Conservation (phyloP, 345 rosid genomes). For the Toxicodendron radicans region DNA sequence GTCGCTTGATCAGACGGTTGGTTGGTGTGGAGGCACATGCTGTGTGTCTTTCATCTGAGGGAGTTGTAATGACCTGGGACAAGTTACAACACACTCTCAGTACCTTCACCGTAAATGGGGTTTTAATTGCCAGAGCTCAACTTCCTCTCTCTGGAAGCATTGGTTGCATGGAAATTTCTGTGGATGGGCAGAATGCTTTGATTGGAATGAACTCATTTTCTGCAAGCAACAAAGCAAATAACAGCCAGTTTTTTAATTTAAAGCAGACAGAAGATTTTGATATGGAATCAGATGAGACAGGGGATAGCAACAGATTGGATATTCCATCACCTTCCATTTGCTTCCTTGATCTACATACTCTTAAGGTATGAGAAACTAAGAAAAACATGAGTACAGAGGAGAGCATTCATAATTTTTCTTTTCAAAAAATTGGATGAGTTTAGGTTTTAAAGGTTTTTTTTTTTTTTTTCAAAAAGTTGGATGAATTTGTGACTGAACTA, state of each 20-base stretch:
- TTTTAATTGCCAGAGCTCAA: constrained; percentile 56
- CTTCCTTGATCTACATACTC: constrained; percentile 74
- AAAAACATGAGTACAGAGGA: no score
- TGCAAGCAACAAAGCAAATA: constrained; percentile 27
- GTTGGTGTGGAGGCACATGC: constrained; percentile 75
- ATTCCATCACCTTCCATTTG: constrained; percentile 75
- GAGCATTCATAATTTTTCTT: background rate
- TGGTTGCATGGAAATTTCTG: constrained; percentile 85
- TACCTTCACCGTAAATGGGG: constrained; percentile 78
- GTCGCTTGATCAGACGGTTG: constrained; percentile 81
- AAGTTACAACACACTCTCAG: constrained; percentile 52
- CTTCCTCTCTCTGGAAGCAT: constrained; percentile 63
- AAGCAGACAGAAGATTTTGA: constrained; percentile 36
- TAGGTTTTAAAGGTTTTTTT: background rate
- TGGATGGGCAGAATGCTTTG: constrained; percentile 74
- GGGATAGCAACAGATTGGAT: constrained; percentile 45
- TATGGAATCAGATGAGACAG: constrained; percentile 37
- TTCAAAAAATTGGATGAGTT: background rate
- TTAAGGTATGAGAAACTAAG: constrained; percentile 51
- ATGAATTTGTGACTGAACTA: background rate
- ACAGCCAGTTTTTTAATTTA: constrained; percentile 27
- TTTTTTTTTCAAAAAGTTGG: background rate
- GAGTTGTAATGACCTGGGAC: constrained; percentile 83
- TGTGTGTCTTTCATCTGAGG: constrained; percentile 79
- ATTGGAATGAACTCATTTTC: constrained; percentile 63